phyloP scores from a whole-genome alignment of 805 yeast genomes.

The Debaryomyces tyrocola region DNA sequence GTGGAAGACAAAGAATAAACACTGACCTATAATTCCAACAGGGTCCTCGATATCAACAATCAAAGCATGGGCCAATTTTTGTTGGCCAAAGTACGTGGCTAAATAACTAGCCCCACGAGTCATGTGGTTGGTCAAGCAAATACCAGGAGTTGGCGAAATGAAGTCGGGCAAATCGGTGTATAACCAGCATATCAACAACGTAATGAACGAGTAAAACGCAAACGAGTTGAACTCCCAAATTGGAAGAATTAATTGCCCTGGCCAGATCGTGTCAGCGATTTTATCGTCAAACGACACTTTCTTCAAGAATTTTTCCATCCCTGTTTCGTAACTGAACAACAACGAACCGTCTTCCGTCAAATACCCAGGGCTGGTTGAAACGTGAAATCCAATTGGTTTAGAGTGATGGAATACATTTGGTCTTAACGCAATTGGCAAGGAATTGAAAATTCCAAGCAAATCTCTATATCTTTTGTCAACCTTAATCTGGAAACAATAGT shows the following conservation, averaged over 20 bases:
- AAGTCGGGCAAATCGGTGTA: conserved; percentile 92
- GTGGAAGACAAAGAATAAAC: conserved; percentile 73
- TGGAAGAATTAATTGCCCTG: conserved; percentile 86
- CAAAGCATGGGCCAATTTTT: conserved; percentile 46
- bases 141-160: conserved; percentile 90
- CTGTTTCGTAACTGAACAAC: conserved; percentile 63
- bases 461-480: conserved; percentile 57
- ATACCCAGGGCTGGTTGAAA: conserved; percentile 71
- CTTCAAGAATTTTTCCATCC: conserved; percentile 40
- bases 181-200: conserved; percentile 65
- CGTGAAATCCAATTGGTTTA: conserved; percentile 62
- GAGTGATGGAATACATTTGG: conserved; percentile 75
- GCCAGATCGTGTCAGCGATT: conserved; percentile 69
- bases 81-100: conserved; percentile 35
- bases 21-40: conserved; percentile 50
- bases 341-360: conserved; percentile 82
- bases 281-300: conserved; percentile 45
- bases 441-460: conserved; percentile 59
- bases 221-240: conserved; percentile 55
- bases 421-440: conserved; percentile 71
- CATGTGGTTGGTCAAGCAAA: conserved; percentile 67
- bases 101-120: conserved; percentile 20
- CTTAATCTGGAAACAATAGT: conserved; percentile 81
- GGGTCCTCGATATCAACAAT: conserved; percentile 47
- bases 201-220: conserved; percentile 39